Percentiles rank a stretch among this genome's conserved stretches.
Conservation (phyloP, 495 filamentous ascomycete genomes). For the Penicillium pancosmium region DNA sequence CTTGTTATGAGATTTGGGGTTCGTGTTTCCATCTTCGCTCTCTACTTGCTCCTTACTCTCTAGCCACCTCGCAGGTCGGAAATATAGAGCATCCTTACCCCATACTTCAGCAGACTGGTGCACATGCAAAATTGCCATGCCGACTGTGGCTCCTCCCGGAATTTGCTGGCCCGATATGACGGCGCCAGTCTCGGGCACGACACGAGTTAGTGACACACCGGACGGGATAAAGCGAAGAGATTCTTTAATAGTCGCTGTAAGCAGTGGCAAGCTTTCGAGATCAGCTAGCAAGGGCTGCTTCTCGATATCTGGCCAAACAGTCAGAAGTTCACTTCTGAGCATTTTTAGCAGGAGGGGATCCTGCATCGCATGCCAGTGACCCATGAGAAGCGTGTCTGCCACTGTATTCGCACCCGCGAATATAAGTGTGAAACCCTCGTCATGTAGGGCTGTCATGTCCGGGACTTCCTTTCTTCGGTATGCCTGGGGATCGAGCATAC, state of each 20-base stretch:
- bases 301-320: conserved; percentile 4
- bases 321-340: conserved; percentile 1
- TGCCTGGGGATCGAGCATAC: conserved; percentile 8
- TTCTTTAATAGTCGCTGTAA: conserved; percentile 1
- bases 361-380: conserved; percentile 11
- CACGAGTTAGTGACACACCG: background rate
- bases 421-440: conserved; percentile 12
- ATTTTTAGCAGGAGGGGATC: background rate
- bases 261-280: conserved; percentile 4
- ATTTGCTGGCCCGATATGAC: conserved; percentile 3
- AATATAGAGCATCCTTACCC: background rate
- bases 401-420: conserved; percentile 11
- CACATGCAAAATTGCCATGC: background rate
- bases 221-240: conserved; percentile 1
- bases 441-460: conserved; percentile 2
- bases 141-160: background rate
- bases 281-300: conserved; percentile 2
- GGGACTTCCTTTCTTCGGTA: conserved; percentile 8
- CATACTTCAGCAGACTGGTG: background rate
- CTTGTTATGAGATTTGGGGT: background rate
- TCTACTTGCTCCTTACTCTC: background rate
- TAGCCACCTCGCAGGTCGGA: background rate
- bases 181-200: background rate
- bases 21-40: background rate
- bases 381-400: conserved; percentile 10